Percentiles rank a stretch among this genome's conserved stretches.
Conservation (phyloP, 805 yeast species). For the Nakazawaea wickerhamii region DNA sequence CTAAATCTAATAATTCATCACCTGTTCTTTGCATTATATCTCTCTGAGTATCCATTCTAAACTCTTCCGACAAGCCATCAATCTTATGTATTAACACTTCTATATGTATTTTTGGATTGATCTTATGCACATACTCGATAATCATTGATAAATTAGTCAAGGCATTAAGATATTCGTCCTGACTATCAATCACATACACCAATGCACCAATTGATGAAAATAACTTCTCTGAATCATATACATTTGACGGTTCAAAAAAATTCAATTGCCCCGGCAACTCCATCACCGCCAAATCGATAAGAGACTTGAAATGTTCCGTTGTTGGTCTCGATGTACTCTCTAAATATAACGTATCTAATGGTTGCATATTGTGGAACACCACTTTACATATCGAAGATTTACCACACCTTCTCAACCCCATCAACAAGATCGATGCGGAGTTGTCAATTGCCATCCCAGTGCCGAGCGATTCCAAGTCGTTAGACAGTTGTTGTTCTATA, state of each 20-base stretch:
- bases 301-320: conserved; percentile 73
- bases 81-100: conserved; percentile 95
- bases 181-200: conserved; percentile 91
- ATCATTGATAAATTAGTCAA: conserved; percentile 84
- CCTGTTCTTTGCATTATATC: conserved; percentile 95
- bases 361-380: conserved; percentile 94
- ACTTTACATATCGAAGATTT: conserved; percentile 95
- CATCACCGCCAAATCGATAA: conserved; percentile 84
- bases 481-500: not conserved
- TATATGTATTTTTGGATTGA: conserved; percentile 78
- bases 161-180: conserved; percentile 92
- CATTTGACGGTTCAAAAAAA: conserved; percentile 67
- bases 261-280: conserved; percentile 94
- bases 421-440: conserved; percentile 75
- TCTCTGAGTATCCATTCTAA: conserved; percentile 88
- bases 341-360: conserved; percentile 83
- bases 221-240: conserved; percentile 67
- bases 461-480: not conserved
- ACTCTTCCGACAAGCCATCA: conserved; percentile 92
- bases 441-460: conserved; percentile 36
- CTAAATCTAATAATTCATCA: conserved; percentile 85
- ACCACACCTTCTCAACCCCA: conserved; percentile 89
- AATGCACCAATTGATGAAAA: conserved; percentile 84
- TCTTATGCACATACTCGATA: conserved; percentile 78
- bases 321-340: conserved; percentile 90